Base-by-base conservation (phyloP, 2,329 filamentous ascomycete genomes). In the Sporothrix pallida region DNA sequence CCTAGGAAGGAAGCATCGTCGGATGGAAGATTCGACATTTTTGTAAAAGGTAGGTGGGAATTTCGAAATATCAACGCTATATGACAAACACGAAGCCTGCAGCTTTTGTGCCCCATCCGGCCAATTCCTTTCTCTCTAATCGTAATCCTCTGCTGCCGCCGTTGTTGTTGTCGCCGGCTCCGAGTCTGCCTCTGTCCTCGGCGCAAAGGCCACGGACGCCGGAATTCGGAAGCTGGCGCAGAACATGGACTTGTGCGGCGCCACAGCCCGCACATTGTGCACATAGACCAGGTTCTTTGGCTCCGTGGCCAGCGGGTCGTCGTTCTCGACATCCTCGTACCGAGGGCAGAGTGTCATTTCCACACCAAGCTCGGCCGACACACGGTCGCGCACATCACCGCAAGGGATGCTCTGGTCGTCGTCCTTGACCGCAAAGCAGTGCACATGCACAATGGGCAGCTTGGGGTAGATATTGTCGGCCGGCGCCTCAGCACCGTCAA, bases 221-320 rank as follows among this genome's bases (percentile, higher is more conserved):
- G 96, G 96, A 75, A 99, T 80, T 75, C 94, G 89, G 83, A 99
- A 98, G 77, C 90, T 97, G 44, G 94, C 95, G 81, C 96, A 98
- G 82, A 95, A 98, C 95, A 98, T 98, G 80, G 92, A 89, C 86
- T 99, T 99, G 79, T 93, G 92, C 5, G 96, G 96, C 74, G 94
- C 93, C 72, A 99, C 96, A 77, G 97, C 90, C 76, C 96, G 88
- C 48, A 98, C 94, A 74, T 92, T 89, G 74, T 89, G 83, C 76
- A 94, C 88, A 0, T 83, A 83, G 52, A 89, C 83, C 77, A 88
- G 83, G 6, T 84, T 83, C 63, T 60, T 42, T 9, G 72, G 67
- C 20, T 56, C 56, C 2, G 42, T 62, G 0, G 73, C 31, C 68
- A 62, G 15, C 37, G 70, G 42, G 46, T 74, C 73, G 67, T 85